These are phyloP conservation scores for Papilionanthe hybrid DNA, from an alignment of 116 monocot species.

Conservation along the genomic window DNA sequence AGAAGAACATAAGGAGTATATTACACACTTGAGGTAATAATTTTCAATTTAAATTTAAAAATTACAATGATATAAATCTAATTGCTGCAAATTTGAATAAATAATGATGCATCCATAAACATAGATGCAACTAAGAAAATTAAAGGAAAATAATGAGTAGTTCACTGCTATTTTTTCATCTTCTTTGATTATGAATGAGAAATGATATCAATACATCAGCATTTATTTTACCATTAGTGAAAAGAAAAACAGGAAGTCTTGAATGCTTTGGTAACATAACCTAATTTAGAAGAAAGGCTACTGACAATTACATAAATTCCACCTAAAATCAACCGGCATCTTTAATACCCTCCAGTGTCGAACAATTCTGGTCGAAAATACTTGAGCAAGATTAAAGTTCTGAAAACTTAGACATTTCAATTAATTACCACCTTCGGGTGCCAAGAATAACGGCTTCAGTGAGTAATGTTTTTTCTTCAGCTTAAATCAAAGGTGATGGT, in stretches of 20 bases:
- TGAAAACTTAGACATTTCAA: background rate
- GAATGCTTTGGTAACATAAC: background rate
- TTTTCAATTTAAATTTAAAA: too few relatives aligned
- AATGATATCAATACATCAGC: background rate
- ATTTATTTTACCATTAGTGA: background rate
- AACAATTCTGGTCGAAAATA: background rate
- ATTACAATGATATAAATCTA: background rate
- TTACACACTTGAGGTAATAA: too few relatives aligned
- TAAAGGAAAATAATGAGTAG: background rate
- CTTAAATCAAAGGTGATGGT: too few relatives aligned
- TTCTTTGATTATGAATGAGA: background rate
- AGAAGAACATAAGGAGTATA: too few relatives aligned
- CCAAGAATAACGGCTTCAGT: too few relatives aligned
- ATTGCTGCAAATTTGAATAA: background rate
- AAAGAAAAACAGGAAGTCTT: background rate
- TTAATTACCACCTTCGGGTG: background rate
- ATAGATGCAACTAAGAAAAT: background rate
- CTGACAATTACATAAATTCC: background rate
- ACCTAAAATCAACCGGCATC: background rate
- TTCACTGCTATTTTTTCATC: background rate
- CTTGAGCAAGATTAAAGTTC: background rate
- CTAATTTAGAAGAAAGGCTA: background rate
- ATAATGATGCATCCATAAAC: background rate
- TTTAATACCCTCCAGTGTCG: too few relatives aligned
- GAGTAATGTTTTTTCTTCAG: too few relatives aligned